Evolutionary conservation across 148 eudicot species (phyloP).

Genomic region (Linanthus parryae): DNA sequence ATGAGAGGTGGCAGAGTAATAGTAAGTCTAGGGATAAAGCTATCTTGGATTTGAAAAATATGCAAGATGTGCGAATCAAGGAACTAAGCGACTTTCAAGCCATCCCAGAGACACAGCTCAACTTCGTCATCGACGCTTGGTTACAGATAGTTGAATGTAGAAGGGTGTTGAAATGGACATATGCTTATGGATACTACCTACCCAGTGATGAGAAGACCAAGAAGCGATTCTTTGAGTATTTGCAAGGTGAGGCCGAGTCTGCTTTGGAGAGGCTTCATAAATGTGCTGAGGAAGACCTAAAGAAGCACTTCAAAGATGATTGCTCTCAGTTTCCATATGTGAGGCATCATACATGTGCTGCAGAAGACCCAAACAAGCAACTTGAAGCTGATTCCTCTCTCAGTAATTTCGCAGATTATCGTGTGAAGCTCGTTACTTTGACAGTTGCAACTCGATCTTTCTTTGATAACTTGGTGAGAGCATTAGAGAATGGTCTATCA

Average conservation of each 20-base stretch:
- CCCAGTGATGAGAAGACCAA: constrained; percentile 45
- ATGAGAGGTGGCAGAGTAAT: constrained; percentile 42
- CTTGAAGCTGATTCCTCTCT: too few relatives aligned
- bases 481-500: too few relatives aligned
- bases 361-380: too few relatives aligned
- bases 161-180: constrained; percentile 70
- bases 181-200: constrained; percentile 65
- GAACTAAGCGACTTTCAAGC: constrained; percentile 48
- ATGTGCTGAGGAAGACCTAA: constrained; percentile 68
- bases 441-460: too few relatives aligned
- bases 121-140: constrained; percentile 75
- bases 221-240: constrained; percentile 53
- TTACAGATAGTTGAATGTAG: constrained; percentile 77
- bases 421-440: too few relatives aligned
- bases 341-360: too few relatives aligned
- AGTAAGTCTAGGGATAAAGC: constrained; percentile 54
- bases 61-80: constrained; percentile 17
- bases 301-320: too few relatives aligned
- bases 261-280: constrained; percentile 68
- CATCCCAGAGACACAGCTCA: constrained; percentile 56
- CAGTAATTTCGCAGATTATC: too few relatives aligned
- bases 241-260: constrained; percentile 77
- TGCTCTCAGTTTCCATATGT: too few relatives aligned
- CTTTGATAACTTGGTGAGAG: too few relatives aligned
- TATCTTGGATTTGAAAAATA: neutral